Conservation (phyloP, 2,329 filamentous ascomycete genomes). For the Fusarium sulawesiense region DNA sequence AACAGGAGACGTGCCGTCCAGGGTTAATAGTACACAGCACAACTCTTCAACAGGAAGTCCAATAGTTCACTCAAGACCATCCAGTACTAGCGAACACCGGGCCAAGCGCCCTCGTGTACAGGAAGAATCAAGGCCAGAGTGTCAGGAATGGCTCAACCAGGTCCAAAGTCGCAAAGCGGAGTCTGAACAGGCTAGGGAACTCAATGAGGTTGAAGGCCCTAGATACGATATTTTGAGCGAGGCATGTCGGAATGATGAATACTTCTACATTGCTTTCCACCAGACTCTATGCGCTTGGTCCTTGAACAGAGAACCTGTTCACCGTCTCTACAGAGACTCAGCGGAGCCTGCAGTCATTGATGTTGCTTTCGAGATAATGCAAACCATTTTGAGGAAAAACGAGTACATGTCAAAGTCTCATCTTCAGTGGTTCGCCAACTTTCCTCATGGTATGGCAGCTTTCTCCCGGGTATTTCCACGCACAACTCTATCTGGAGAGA, state of each 20-base stretch:
- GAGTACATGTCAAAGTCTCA: slow-evolving; percentile 37
- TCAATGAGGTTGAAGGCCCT: slow-evolving; percentile 55
- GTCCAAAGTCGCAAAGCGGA: slow-evolving; percentile 41
- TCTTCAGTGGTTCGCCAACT: slow-evolving; percentile 48
- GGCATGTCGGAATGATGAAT: slow-evolving; percentile 67
- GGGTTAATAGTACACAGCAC: not conserved
- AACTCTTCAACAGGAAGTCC: not conserved
- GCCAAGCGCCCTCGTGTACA: slow-evolving; percentile 33
- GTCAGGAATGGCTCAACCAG: slow-evolving; percentile 20
- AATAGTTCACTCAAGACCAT: slow-evolving; percentile 5
- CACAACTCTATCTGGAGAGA: slow-evolving; percentile 6
- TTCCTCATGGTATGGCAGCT: slow-evolving; percentile 37
- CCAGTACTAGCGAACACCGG: slow-evolving; percentile 1
- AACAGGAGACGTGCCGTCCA: not conserved
- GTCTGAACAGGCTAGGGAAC: slow-evolving; percentile 12
- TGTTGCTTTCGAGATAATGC: slow-evolving; percentile 37
- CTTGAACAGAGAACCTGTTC: slow-evolving; percentile 50
- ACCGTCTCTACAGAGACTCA: slow-evolving; percentile 38
- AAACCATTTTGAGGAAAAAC: slow-evolving; percentile 40
- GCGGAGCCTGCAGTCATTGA: slow-evolving; percentile 29
- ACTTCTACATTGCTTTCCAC: slow-evolving; percentile 73
- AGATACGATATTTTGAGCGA: slow-evolving; percentile 66
- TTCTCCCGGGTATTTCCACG: slow-evolving; percentile 16
- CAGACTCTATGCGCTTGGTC: slow-evolving; percentile 72
- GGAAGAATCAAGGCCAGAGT: not conserved